Conservation (phyloP, 306 rosid species). For the Pueraria montana region DNA sequence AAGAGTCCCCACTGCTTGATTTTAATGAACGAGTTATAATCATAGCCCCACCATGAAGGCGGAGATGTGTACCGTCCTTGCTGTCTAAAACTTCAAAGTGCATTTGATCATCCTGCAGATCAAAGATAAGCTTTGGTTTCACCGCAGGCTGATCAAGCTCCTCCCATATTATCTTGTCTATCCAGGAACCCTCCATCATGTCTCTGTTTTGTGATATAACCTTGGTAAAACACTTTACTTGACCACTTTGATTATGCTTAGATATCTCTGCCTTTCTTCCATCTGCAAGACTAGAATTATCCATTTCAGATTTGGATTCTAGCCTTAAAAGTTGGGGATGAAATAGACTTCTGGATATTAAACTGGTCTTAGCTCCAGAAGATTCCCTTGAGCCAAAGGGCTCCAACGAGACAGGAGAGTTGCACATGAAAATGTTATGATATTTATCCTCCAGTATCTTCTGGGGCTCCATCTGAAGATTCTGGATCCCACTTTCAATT, state of each 20-base stretch:
- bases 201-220: constrained; percentile 74
- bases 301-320: constrained; percentile 64
- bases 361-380: constrained; percentile 52
- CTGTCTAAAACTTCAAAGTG: constrained; percentile 87
- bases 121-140: constrained; percentile 88
- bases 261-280: constrained; percentile 52
- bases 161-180: constrained; percentile 90
- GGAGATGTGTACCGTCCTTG: constrained; percentile 70
- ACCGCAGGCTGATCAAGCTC: constrained; percentile 60
- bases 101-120: constrained; percentile 97
- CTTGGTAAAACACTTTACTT: constrained; percentile 64
- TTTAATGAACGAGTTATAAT: constrained; percentile 66
- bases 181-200: constrained; percentile 86
- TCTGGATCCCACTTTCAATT: constrained; percentile 58
- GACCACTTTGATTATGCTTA: constrained; percentile 61
- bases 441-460: constrained; percentile 55
- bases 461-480: constrained; percentile 47
- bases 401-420: constrained; percentile 68
- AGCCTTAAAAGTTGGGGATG: constrained; percentile 95
- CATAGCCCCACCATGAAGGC: constrained; percentile 94
- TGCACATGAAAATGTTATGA: constrained; percentile 43
- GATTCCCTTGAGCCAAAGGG: constrained; percentile 65
- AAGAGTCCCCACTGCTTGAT: constrained; percentile 65
- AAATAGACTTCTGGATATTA: constrained; percentile 57
- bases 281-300: constrained; percentile 55